Evolutionary conservation across 768 basidiomycete species (phyloP).

Genomic region (Leccinum fibrillosum): DNA sequence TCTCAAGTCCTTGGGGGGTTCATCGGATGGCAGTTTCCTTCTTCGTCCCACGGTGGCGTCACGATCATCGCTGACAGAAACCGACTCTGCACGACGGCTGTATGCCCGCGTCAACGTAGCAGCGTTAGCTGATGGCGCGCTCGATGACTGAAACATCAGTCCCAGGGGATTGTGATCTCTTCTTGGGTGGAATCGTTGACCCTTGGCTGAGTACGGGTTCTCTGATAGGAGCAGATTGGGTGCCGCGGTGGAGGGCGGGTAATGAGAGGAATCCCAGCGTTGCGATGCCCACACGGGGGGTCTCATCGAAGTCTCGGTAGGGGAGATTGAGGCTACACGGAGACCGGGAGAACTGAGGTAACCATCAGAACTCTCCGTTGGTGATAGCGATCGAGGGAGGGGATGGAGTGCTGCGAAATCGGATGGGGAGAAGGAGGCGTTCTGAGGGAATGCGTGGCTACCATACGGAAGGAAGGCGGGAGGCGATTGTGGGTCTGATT

Average conservation of each 20-base stretch:
- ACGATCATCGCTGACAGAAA: slow-evolving; percentile 55
- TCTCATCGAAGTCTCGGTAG: slow-evolving; percentile 55
- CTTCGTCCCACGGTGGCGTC: slow-evolving; percentile 73
- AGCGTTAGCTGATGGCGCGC: slow-evolving; percentile 58
- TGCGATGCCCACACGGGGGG: slow-evolving; percentile 68
- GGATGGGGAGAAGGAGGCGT: slow-evolving; percentile 55
- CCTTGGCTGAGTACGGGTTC: slow-evolving; percentile 40
- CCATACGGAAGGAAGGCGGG: slow-evolving; percentile 49
- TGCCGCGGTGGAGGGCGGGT: slow-evolving; percentile 42
- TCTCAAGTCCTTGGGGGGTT: slow-evolving; percentile 37
- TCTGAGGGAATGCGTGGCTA: slow-evolving; percentile 47
- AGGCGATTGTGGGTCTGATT: slow-evolving; percentile 39
- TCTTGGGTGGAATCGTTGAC: slow-evolving; percentile 38
- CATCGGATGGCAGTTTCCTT: slow-evolving; percentile 38
- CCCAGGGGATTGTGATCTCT: slow-evolving; percentile 42
- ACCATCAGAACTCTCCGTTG: slow-evolving; percentile 51
- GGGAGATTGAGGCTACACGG: slow-evolving; percentile 55
- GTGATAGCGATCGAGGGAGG: slow-evolving; percentile 60
- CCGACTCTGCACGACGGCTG: slow-evolving; percentile 66
- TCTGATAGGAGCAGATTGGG: slow-evolving; percentile 47
- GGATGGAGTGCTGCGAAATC: slow-evolving; percentile 59
- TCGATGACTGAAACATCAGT: slow-evolving; percentile 66
- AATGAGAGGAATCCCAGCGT: slow-evolving; percentile 54
- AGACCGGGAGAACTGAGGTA: slow-evolving; percentile 39
- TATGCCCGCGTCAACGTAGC: slow-evolving; percentile 55